Conservation (phyloP, 208 protist species). For the Trypanosoma avium region DNA sequence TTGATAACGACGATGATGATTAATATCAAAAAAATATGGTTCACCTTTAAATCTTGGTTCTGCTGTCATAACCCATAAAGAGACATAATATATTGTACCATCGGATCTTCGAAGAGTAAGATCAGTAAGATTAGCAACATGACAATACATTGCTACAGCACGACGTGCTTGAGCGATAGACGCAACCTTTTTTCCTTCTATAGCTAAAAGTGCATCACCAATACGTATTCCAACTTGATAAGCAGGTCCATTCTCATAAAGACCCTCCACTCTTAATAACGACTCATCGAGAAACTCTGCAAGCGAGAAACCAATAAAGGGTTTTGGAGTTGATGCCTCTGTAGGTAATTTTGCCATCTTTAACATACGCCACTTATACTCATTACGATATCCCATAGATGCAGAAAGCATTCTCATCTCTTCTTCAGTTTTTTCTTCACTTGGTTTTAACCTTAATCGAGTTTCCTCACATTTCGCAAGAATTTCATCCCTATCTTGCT, state of each 20-base stretch:
- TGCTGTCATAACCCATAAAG: constrained; percentile 58
- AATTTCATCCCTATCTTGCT: constrained; percentile 18
- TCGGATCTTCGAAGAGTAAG: constrained; percentile 28
- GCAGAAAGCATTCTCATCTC: constrained; percentile 6
- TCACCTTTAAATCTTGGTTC: constrained; percentile 34
- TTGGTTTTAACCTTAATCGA: background rate
- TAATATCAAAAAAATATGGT: constrained; percentile 43
- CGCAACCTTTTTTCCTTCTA: constrained; percentile 31
- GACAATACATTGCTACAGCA: constrained; percentile 33
- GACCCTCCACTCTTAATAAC: constrained; percentile 35
- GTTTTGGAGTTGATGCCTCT: constrained; percentile 15
- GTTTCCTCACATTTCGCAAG: constrained; percentile 5
- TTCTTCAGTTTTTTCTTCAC: constrained; percentile 8
- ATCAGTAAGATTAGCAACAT: constrained; percentile 33
- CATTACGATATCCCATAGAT: constrained; percentile 23
- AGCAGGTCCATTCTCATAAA: constrained; percentile 43
- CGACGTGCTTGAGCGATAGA: constrained; percentile 33
- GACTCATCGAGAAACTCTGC: constrained; percentile 30
- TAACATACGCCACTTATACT: constrained; percentile 31
- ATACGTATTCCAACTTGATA: constrained; percentile 57
- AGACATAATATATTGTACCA: constrained; percentile 28
- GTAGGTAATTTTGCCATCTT: background rate
- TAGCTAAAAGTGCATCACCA: constrained; percentile 38
- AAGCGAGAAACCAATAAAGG: constrained; percentile 56
- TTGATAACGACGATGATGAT: background rate